These are phyloP conservation scores for Ananas comosus DNA, from an alignment of 176 grass and related monocot genomes.

Conservation along the genomic window DNA sequence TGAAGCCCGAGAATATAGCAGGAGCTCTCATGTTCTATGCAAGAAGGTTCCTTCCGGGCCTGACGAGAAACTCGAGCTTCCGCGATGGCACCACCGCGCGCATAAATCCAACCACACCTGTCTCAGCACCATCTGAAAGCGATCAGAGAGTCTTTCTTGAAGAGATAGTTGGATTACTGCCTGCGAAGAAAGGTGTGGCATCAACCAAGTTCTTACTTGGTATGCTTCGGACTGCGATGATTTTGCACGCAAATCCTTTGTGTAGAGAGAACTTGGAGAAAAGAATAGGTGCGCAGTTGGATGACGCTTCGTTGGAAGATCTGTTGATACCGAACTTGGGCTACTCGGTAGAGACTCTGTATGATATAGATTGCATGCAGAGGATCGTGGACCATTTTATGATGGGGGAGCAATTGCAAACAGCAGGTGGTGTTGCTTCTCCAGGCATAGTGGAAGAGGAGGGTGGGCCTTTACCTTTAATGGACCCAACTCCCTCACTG, in stretches of 20 bases:
- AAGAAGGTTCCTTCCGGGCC: conserved; percentile 41
- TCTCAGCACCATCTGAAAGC: conserved; percentile 39
- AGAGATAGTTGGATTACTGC: conserved; percentile 81
- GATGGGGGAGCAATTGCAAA: conserved; percentile 34
- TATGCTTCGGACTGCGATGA: conserved; percentile 66
- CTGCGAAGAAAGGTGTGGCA: conserved; percentile 57
- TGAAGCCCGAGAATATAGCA: conserved; percentile 53
- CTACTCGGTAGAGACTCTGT: conserved; percentile 60
- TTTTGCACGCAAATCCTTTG: conserved; percentile 56
- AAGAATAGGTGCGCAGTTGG: conserved; percentile 64
- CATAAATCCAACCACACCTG: conserved; percentile 33
- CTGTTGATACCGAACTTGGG: conserved; percentile 72
- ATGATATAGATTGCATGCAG: conserved; percentile 84
- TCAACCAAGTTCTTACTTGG: conserved; percentile 62
- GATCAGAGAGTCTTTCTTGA: conserved; percentile 84
- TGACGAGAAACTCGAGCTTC: conserved; percentile 56
- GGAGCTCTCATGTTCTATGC: conserved; percentile 63
- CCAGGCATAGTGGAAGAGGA: conserved; percentile 34
- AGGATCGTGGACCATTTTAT: conserved; percentile 85
- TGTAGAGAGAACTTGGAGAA: conserved; percentile 75
- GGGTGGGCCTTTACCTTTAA: conserved; percentile 4
- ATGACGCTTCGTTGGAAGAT: conserved; percentile 70
- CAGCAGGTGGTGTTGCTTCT: conserved; percentile 32
- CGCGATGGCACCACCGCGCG: conserved; percentile 30
- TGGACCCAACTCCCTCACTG: conserved; percentile 20